Base-by-base conservation (phyloP, 805 yeast genomes). In the Kodamaea kakaduensis region DNA sequence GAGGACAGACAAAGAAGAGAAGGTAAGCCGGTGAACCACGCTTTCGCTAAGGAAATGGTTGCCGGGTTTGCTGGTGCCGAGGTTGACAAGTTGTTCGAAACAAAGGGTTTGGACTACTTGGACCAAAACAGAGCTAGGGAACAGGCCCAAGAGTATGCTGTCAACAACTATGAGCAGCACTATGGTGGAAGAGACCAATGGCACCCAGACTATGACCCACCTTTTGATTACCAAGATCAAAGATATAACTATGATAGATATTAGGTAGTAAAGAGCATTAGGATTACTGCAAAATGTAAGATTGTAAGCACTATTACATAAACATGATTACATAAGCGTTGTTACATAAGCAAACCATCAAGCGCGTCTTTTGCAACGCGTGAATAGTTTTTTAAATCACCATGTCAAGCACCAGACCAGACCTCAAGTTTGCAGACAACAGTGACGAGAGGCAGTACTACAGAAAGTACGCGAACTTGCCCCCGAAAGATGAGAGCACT, bases 391-490 rank as follows among this genome's bases (percentile, higher is more conserved):
- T n/a, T n/a, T 8, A 12, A 25, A 6, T 13, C 28, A 20, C 30
- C 46, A 64, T 64, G 70, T 62, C 68, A 7, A 54, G 63, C 39
- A 59, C 66, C 6, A 46, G 67, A 29, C 70, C 70, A n/a, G 68
- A 61, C 36, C 55, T 67, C 20, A 65, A 65, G 50, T 67, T 67
- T 43, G 44, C 61, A 6, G 71, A 65, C 39, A 52, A 54, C 31
- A 58, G 55, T 6, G 72, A 67, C 36, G 71, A 67, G 42, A 49
- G 71, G 39, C 67, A 54, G 64, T 67, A 54, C 50, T 65, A 56
- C 46, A 50, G 59, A 17, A 69, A 68, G 51, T 78, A 69, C 46
- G 51, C 69, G 10, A 58, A 62, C 7, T 58, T 82, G 29, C 73
- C 80, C 0, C 59, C 68, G 1, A 73, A 74, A 37, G 70, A 72